Conservation (phyloP, 371 early-diverging fungal species). For the Chytridium lagenaria region DNA sequence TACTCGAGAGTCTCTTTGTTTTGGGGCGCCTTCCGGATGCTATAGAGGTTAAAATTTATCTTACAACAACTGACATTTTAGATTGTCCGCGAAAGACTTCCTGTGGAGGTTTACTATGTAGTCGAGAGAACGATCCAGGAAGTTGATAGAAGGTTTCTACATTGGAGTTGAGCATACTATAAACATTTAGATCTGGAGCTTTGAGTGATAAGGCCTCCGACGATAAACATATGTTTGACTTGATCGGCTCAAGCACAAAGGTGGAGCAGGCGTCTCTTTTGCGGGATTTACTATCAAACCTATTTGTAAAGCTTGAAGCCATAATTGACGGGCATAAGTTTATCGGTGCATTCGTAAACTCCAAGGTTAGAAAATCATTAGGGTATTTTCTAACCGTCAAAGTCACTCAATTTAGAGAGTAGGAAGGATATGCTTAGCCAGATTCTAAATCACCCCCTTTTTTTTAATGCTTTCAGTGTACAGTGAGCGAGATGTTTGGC, state of each 20-base stretch:
- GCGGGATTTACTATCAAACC: conserved; percentile 77
- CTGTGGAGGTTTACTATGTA: conserved; percentile 82
- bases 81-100: conserved; percentile 69
- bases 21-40: conserved; percentile 81
- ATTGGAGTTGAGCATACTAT: neutral
- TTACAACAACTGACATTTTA: conserved; percentile 2
- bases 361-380: neutral
- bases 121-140: conserved; percentile 88
- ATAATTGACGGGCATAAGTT: conserved; percentile 84
- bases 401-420: conserved; percentile 3
- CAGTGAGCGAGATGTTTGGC: conserved; percentile 67
- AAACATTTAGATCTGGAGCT: neutral
- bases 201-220: neutral
- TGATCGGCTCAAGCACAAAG: conserved; percentile 55
- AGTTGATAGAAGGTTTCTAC: conserved; percentile 74
- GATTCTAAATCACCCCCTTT: too few species aligned
- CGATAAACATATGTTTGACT: conserved; percentile 22
- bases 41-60: conserved; percentile 60
- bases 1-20: conserved; percentile 80
- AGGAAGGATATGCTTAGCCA: too few species aligned
- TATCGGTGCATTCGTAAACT: conserved; percentile 57
- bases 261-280: conserved; percentile 73
- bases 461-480: too few species aligned
- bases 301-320: conserved; percentile 83
- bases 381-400: neutral